Base-by-base conservation (phyloP, 169 alveolate species). In the Plasmodium berghei region DNA sequence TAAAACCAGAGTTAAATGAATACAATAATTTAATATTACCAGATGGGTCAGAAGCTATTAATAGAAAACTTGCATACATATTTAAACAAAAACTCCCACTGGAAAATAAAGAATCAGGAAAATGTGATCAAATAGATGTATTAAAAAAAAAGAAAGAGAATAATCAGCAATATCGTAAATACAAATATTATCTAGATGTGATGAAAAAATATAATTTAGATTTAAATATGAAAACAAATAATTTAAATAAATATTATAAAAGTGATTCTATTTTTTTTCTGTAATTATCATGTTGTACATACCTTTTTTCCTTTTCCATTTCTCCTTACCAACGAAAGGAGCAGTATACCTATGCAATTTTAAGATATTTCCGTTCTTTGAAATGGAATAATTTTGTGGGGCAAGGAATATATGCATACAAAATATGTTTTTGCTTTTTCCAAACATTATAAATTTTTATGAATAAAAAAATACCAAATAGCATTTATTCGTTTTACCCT, bases 31-130 rank as follows among this genome's bases (percentile, higher is more conserved):
- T 95, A 74, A 90, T 94, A 20, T 90, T 95, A 16, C 97, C 97
- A 12, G 94, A 95, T 75, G 97, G 97, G 22, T 90, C 95, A 63
- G 97, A 95, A 87, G 97, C 96, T 14, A 95, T 95, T 22, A 96
- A 95, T 70, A 66, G 97, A 26, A 93, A 92, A 71, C 62, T 93
- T 52, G 94, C 97, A 2, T 95, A 95, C 69, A 93, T 95, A 26
- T 95, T 94, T 89, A 94, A 95, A 88, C 97, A 95, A 66, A 67
- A 94, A 59, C 71, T 92, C 56, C 86, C 91, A 5, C 67, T 85
- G 20, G 66, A 62, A 85, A 85, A 71, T 85, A 85, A 64, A 58
- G n/a, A 72, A 48, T 14, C 12, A 10, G 45, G 58, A 18, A 80
- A 80, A 80, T 58, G 64, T 70, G 55, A 85, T 58, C 55, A 85